A percentile compares a stretch with the other conserved stretches of the same genome.
phyloP scores from a whole-genome alignment of 495 filamentous ascomycete species.

The Letharia columbiana region DNA sequence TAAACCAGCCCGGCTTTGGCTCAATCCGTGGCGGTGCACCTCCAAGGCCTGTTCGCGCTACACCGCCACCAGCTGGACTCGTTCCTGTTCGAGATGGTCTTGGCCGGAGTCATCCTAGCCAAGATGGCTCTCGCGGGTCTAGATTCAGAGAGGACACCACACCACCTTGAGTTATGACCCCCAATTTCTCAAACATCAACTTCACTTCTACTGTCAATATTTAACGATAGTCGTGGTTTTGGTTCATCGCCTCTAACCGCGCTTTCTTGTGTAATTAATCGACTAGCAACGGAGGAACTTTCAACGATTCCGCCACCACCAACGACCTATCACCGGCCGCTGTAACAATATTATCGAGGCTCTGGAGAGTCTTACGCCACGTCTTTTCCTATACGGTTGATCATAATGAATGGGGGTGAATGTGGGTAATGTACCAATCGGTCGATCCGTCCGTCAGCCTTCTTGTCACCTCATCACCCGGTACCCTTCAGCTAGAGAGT shows the following conservation, averaged over 20 bases:
- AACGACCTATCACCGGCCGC: constrained; percentile 5
- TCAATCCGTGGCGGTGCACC: constrained; percentile 24
- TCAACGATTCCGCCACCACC: constrained; percentile 7
- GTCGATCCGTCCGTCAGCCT: constrained; percentile 1
- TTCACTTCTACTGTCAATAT: constrained; percentile 21
- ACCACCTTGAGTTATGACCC: constrained; percentile 13
- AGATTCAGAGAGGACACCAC: constrained; percentile 43
- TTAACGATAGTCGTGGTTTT: constrained; percentile 10
- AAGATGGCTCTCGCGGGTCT: constrained; percentile 48
- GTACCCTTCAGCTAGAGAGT: background rate
- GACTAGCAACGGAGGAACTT: constrained; percentile 6
- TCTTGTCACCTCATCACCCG: background rate
- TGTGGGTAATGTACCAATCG: constrained; percentile 11
- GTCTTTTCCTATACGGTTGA: constrained; percentile 14
- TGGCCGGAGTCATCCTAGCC: constrained; percentile 47
- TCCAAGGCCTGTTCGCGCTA: constrained; percentile 23
- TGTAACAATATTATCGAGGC: constrained; percentile 9
- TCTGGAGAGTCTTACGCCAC: constrained; percentile 9
- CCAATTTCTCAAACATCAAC: background rate
- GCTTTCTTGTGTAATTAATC: constrained; percentile 17
- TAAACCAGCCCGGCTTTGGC: constrained; percentile 34
- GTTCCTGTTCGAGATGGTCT: constrained; percentile 34
- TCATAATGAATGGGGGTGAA: constrained; percentile 9
- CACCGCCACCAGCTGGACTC: constrained; percentile 21
- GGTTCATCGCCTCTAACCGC: constrained; percentile 9